A percentile compares a stretch with the other conserved stretches of the same genome.
Conservation (phyloP, 75 land plant genomes). For the Picea sitchensis region DNA sequence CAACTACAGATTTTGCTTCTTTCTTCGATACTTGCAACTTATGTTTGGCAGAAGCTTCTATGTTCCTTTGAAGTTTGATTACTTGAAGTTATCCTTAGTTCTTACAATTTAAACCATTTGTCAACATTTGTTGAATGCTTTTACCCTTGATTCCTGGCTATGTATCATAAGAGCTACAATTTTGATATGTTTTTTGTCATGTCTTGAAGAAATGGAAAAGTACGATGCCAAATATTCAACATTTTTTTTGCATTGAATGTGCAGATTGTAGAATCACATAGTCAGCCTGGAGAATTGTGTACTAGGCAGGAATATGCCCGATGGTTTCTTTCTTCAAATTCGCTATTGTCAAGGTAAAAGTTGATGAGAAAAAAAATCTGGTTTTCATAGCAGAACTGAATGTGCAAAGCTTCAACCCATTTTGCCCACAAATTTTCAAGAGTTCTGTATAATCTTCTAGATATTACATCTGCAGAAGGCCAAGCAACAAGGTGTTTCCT, state of each 20-base stretch:
- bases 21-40: neutral
- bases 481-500: conserved; percentile 36
- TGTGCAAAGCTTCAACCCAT: neutral
- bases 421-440: neutral
- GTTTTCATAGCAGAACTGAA: neutral
- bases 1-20: neutral
- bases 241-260: neutral
- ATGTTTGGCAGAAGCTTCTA: neutral
- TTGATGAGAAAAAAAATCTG: neutral
- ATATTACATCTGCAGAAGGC: conserved; percentile 31
- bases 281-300: conserved; percentile 43
- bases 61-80: neutral
- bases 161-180: neutral
- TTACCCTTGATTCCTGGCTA: neutral
- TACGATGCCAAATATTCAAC: neutral
- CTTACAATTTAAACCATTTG: neutral
- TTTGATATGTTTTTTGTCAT: neutral
- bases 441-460: neutral
- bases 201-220: neutral
- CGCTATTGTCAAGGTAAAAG: conserved; percentile 50
- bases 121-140: neutral
- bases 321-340: conserved; percentile 53
- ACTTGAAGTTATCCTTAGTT: neutral
- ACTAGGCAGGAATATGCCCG: conserved; percentile 63
- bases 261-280: conserved; percentile 62